Base-by-base conservation (phyloP, 768 basidiomycete species). In the Macrocybe gigantea region DNA sequence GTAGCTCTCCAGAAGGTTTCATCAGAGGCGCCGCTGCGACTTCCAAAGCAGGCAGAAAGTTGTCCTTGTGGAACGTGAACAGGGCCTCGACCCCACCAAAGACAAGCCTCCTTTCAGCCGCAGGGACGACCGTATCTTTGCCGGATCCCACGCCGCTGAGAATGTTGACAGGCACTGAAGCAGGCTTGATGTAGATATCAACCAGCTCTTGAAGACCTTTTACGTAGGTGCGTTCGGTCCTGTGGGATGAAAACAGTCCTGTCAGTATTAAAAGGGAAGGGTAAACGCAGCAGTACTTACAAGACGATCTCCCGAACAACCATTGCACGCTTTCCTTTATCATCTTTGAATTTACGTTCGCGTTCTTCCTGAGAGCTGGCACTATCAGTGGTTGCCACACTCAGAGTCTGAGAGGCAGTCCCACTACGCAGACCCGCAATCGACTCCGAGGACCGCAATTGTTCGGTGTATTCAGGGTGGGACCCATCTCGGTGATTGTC, bases 211-310 rank as follows among this genome's bases (percentile, higher is more conserved):
- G 85, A 32, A 99, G 69, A n/a, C 92, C 88, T 53, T 86, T 86
- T 51, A 95, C 90, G 65, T 99, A 99, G 1, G 93, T 93, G 51
- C 88, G 77, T 66, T 99, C 96, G 38, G 95, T 98, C 57, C 91
- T 92, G 22, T 12, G 41, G 41, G 31, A 33, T 33, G 7, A 10
- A 34, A 34, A 22, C 4, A 22, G 22, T 22, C 22, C 22, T 4
- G 22, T 22, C 4, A 22, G 4, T 22, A 22, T 22, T 22, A 22
- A 22, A 22, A 22, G 22, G 22, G 4, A 4, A 22, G 22, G 1
- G 22, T 22, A 59, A 33, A 54, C n/a, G 49, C 31, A 38, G 47
- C 12, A 34, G 29, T 29, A 78, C 89, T 53, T 66, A 93, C 93
- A 85, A 77, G 42, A 97, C 78, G 53, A 99, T 96, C 71, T 99